Evolutionary conservation across 2,329 filamentous ascomycete genomes (phyloP).

Genomic region (Aspergillus niger): DNA sequence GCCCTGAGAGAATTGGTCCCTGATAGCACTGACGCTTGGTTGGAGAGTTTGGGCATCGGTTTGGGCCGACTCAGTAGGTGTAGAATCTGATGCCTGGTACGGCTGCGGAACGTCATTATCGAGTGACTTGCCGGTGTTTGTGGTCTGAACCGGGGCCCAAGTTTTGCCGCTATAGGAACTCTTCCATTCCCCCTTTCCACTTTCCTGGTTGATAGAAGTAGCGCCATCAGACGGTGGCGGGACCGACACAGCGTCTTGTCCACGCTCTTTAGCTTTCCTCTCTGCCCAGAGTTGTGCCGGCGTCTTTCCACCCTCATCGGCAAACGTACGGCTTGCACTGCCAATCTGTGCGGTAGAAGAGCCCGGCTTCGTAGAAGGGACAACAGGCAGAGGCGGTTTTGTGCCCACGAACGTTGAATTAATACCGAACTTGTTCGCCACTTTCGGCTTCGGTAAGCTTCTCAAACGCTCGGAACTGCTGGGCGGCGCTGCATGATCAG

Average conservation of each 20-base stretch:
- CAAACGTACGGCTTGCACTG: conserved; percentile 86
- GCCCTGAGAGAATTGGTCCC: conserved; percentile 80
- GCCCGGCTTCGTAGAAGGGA: conserved; percentile 63
- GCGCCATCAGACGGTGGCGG: conserved; percentile 42
- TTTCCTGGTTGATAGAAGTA: conserved; percentile 67
- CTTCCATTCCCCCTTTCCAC: conserved; percentile 78
- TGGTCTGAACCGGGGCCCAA: conserved; percentile 82
- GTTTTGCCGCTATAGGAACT: conserved; percentile 87
- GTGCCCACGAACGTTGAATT: conserved; percentile 78
- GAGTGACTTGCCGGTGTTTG: conserved; percentile 66
- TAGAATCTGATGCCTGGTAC: conserved; percentile 66
- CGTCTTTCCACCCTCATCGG: conserved; percentile 91
- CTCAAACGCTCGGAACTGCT: conserved; percentile 81
- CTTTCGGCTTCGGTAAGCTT: conserved; percentile 88
- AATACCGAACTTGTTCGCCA: conserved; percentile 82
- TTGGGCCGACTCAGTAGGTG: conserved; percentile 49
- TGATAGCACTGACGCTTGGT: conserved; percentile 71
- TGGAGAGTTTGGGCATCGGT: conserved; percentile 57
- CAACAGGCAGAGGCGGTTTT: conserved; percentile 79
- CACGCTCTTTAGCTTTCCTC: conserved; percentile 83
- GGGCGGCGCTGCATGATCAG: conserved; percentile 66
- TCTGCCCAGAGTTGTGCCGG: conserved; percentile 97
- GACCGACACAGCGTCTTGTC: conserved; percentile 51
- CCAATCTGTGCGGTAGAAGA: conserved; percentile 65
- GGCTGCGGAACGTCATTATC: conserved; percentile 47